Base-by-base conservation (phyloP, 2,329 filamentous ascomycete species). In the Nigrospora sphaerica region DNA sequence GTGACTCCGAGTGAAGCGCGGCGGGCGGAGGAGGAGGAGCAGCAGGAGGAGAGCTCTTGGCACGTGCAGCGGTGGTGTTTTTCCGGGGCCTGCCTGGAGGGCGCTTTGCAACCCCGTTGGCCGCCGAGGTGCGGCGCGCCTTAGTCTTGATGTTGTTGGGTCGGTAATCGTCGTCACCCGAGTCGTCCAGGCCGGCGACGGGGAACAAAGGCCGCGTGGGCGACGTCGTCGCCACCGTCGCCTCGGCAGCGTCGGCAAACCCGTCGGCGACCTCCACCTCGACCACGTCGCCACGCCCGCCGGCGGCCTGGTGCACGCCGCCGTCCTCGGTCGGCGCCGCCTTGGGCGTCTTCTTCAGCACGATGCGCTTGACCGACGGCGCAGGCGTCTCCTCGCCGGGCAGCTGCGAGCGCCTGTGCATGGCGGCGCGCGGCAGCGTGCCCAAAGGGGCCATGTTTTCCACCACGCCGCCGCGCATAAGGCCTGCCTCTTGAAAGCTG, bases 381-480 rank as follows among this genome's bases (percentile, higher is more conserved):
- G 49, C 37, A 9, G 52, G 48, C 17, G 51, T 47, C 12, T 50
- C 47, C 14, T 70, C 73, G 34, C 65, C 54, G 47, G 54, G 60
- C 42, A 57, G 54, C 46, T 56, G 63, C 46, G 61, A 61, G 58
- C 69, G 73, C 67, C 81, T 80, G 53, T 82, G 71, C 61, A 80
- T 77, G 41, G 75, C 67, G 18, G 74, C 75, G 66, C 78, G 80
- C 12, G 90, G 90, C 55, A 83, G 73, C 46, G 82, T 77, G 36
- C 90, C 90, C 46, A 95, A 70, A 23, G 90, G 84, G 45, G 83
- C 83, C 90, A 95, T 95, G 57, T 84, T 84, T 65, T 88, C 84
- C 48, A 95, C 72, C 16, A 95, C 86, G 52, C 87, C 87, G 63
- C 82, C 80, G 42, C 85, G 76, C 57, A 85, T 73, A 55, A 93